Base-by-base conservation (phyloP, 2,329 filamentous ascomycete genomes). In the Fusarium siculi region DNA sequence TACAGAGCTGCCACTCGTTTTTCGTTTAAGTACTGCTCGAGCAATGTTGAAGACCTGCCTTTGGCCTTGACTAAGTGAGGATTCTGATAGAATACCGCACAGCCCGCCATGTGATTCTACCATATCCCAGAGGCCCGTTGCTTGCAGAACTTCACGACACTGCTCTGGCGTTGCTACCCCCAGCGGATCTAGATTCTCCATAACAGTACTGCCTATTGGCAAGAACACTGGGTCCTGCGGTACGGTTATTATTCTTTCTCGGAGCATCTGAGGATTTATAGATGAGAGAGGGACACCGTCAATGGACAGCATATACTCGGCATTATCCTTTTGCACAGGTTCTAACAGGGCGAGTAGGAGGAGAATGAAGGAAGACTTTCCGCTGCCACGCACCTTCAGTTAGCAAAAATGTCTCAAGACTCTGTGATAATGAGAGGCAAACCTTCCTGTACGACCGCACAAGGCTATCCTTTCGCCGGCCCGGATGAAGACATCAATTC, bases 371-470 rank as follows among this genome's bases (percentile, higher is more conserved):
- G 53, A 55, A 18, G 37, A 43, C 11, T 55, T 55, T 28, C 53
- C 37, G 21, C 53, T 43, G 21, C 21, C 15, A 11, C 19, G 6
- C 16, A 1, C 0, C 5, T 6, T 25, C 1, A 10, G 21, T 55
- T 21, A 42, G 28, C 16, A 14, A 18, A 4, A 25, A 1, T 1
- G 11, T 23, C 16, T 28, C 11, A 5, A 5, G 12, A 0, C 2
- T 15, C 1, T 19, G 8, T 2, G 10, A 8, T 6, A 9, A 5
- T 23, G 21, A 32, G 15, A n/a, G 5, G 21, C 53, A n/a, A 25
- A 55, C 53, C 53, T 43, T 55, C 37, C 37, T 7, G 53, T 32
- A 43, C 36, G 37, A 7, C 53, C 53, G 9, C 53, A 55, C 28
- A 55, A 25, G 3, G 25, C 53, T 43, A 55, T 43, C 25, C 37